These are phyloP conservation scores for Diplocarpon mali DNA, from an alignment of 2,329 filamentous ascomycete genomes.

Conservation along the genomic window DNA sequence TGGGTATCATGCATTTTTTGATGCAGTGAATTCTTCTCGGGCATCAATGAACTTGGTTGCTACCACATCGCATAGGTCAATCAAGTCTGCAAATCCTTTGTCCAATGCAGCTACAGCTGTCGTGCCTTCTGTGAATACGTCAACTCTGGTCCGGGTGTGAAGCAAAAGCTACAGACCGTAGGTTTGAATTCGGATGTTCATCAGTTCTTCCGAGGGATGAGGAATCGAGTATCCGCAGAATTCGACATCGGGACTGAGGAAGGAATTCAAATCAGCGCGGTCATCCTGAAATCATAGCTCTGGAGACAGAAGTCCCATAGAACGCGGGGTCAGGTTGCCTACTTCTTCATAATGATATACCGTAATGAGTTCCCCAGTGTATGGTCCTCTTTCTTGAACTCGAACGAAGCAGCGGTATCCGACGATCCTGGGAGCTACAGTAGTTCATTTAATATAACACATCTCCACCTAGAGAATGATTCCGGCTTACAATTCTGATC, in stretches of 20 bases:
- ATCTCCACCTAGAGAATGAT: neutral
- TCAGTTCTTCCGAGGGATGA: constrained; percentile 88
- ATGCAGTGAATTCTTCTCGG: constrained; percentile 42
- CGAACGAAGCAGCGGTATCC: constrained; percentile 86
- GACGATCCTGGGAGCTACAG: constrained; percentile 69
- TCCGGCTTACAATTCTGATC: constrained; percentile 21
- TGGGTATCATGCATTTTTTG: neutral
- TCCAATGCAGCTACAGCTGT: constrained; percentile 77
- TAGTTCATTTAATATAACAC: neutral
- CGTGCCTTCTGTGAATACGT: constrained; percentile 50
- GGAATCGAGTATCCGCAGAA: constrained; percentile 98
- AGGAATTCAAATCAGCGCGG: constrained; percentile 6
- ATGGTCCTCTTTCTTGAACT: constrained; percentile 89
- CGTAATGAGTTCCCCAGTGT: constrained; percentile 89
- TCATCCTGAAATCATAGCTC: neutral
- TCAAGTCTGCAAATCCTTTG: constrained; percentile 80
- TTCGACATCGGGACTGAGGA: constrained; percentile 74
- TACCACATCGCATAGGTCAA: constrained; percentile 87
- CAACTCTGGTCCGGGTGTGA: constrained; percentile 4
- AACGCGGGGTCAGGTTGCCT: constrained; percentile 17
- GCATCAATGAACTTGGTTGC: constrained; percentile 75
- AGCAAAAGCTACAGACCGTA: constrained; percentile 55
- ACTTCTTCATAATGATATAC: constrained; percentile 99
- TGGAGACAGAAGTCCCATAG: neutral
- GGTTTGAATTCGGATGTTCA: constrained; percentile 96